Base-by-base conservation (phyloP, 352 stramenopile genomes). In the Globisporangium alternatum region DNA sequence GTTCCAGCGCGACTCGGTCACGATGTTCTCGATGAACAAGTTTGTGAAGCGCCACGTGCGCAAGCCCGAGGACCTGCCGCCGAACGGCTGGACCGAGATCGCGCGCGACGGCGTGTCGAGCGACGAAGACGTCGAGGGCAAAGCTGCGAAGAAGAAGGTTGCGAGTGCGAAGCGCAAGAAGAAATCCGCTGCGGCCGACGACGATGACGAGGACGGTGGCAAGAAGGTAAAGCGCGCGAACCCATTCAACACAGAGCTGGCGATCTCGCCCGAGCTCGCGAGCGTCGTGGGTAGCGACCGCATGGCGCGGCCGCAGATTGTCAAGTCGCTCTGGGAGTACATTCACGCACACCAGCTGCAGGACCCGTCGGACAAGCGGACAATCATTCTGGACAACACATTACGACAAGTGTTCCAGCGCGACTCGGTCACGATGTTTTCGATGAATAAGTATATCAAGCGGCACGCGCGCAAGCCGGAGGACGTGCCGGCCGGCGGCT, bases 251-350 rank as follows among this genome's bases (percentile, higher is more conserved):
- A 75, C 66, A 52, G 86, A 95, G 67, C 72, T 95, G 35, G 68
- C 81, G 31, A 41, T 96, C 56, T 94, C 83, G 10, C 88, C 88
- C 0, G 87, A 92, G 60, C 74, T 97, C 33, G 81, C 70, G 28
- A 71, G 68, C 41, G 80, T 98, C 0, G 71, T 97, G 13, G 83
- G 91, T 35, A 84, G 76, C 13, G 87, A 96, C 45, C 67, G 84
- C 47, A 90, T 97, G 72, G 83, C 93, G 37, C 81, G 95, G 5
- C 92, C 93, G 12, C 82, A 98, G 65, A 93, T 98, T 52, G 93
- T 98, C 31, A 98, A 98, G 68, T 72, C 80, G 37, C 68, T 99
- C 19, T 99, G 97, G 97, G 87, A 96, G 59, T 98, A 99, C 71
- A 98, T 99, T 61, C 89, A 93, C 56, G 89, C 96, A 48, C 83